A percentile compares a stretch with the other conserved stretches of the same genome.
Evolutionary conservation across 192 early-diverging fungal genomes (phyloP).

Genomic region (Chytriomyces sp.): DNA sequence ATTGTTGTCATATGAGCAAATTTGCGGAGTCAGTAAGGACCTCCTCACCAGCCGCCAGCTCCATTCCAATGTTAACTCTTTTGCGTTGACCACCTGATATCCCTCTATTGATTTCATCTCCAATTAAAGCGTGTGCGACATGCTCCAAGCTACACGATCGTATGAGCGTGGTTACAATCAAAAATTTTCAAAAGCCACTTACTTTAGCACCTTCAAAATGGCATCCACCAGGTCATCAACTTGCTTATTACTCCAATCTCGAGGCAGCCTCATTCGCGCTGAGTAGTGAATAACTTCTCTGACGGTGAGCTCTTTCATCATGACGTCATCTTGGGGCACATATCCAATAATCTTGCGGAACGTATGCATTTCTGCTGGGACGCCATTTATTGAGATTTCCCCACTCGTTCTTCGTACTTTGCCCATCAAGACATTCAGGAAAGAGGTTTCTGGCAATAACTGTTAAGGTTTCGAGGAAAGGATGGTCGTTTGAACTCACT

Average conservation of each 20-base stretch:
- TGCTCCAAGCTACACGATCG: slow-evolving; percentile 8
- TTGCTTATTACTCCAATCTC: slow-evolving; percentile 30
- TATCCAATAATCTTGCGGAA: slow-evolving; percentile 47
- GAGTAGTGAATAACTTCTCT: slow-evolving; percentile 66
- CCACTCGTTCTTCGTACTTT: slow-evolving; percentile 34
- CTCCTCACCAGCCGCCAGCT: slow-evolving; percentile 64
- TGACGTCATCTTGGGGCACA: slow-evolving; percentile 46
- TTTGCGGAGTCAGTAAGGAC: neutral
- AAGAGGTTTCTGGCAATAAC: slow-evolving; percentile 38
- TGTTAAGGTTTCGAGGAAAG: too few relatives aligned
- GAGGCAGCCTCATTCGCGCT: slow-evolving; percentile 66
- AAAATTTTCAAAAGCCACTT: neutral
- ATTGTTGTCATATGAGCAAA: neutral
- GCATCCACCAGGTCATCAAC: slow-evolving; percentile 23
- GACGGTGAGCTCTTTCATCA: slow-evolving; percentile 39
- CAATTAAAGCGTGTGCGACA: slow-evolving; percentile 52
- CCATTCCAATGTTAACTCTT: slow-evolving; percentile 76
- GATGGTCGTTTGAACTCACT: slow-evolving; percentile 10
- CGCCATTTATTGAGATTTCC: slow-evolving; percentile 33
- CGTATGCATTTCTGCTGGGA: slow-evolving; percentile 15
- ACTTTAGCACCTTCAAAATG: slow-evolving; percentile 11
- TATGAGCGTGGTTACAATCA: neutral
- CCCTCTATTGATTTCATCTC: slow-evolving; percentile 72
- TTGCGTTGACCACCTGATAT: slow-evolving; percentile 87
- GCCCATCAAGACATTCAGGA: slow-evolving; percentile 43